A percentile compares a stretch with the other conserved stretches of the same genome.
Conservation (phyloP, 2,329 filamentous ascomycete genomes). For the Fusarium hainanense region DNA sequence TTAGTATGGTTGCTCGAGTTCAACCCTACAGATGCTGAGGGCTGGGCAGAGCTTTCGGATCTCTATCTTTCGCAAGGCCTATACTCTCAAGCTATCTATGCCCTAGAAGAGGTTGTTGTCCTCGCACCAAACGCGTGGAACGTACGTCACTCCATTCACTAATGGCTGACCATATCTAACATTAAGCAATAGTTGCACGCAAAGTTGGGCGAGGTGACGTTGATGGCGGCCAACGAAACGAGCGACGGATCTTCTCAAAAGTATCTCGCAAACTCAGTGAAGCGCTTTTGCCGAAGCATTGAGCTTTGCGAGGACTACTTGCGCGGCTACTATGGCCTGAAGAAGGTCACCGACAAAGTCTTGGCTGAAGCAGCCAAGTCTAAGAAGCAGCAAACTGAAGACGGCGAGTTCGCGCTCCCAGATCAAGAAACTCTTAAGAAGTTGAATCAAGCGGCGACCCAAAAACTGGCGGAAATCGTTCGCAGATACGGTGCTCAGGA, state of each 20-base stretch:
- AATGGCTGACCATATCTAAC: slow-evolving; percentile 34
- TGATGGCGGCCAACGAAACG: slow-evolving; percentile 70
- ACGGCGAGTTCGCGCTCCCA: slow-evolving; percentile 65
- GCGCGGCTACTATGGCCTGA: slow-evolving; percentile 91
- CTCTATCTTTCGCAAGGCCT: slow-evolving; percentile 84
- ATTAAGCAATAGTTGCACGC: slow-evolving; percentile 77
- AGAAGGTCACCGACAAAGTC: slow-evolving; percentile 68
- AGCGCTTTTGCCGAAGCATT: slow-evolving; percentile 88
- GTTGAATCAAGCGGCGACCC: slow-evolving; percentile 77
- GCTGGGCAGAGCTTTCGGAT: slow-evolving; percentile 91
- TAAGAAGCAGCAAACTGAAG: slow-evolving; percentile 60
- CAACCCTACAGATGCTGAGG: slow-evolving; percentile 89
- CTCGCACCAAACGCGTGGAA: slow-evolving; percentile 95
- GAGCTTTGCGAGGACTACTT: slow-evolving; percentile 95
- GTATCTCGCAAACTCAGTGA: slow-evolving; percentile 77
- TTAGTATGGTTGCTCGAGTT: slow-evolving; percentile 82
- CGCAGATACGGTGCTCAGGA: slow-evolving; percentile 69
- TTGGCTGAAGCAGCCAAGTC: slow-evolving; percentile 57
- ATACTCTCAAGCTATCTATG: slow-evolving; percentile 85
- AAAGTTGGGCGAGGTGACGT: slow-evolving; percentile 83
- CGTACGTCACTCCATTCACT: slow-evolving; percentile 62
- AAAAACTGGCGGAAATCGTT: slow-evolving; percentile 81
- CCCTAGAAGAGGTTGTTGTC: slow-evolving; percentile 89
- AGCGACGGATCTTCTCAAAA: slow-evolving; percentile 57
- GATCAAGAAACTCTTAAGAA: slow-evolving; percentile 69